Evolutionary conservation across 2,329 filamentous ascomycete species (phyloP), one percentile per base, ranked within the genome.

Genomic region (Gliomastix tumulicola): DNA sequence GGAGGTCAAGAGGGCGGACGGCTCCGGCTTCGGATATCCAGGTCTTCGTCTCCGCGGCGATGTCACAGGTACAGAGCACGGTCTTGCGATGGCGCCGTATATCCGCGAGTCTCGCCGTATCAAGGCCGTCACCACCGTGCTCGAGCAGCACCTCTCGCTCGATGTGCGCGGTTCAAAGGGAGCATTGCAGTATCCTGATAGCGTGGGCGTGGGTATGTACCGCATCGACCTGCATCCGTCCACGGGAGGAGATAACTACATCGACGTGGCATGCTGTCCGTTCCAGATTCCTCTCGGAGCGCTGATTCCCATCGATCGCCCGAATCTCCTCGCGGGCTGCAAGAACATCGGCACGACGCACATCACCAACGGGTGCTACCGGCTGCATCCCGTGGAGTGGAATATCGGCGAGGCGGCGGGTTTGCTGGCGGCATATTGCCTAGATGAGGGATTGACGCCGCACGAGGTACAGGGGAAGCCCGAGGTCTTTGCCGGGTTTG

Each of bases 261-360:
- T 53, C 28, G 50, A 53, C 7, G 45, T 51, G 2, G 50, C 50
- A 3, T 53, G 50, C 31, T 53, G 50, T 21, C 50, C 50, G 3
- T 53, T 53, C 6, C 44, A 53, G 36, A 53, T 53, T 2, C 50
- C 50, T 0, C 38, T 53, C 0, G 50, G 50, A 0, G 48, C 50
- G 1, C 21, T 53, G 30, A 46, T 53, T 9, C 49, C 49, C 0
- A 7, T 20, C 2, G 40, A 42, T n/a, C 42, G 42, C 3, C 31
- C 46, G 0, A 53, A 53, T 11, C 18, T 53, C 4, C 32, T 52
- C 2, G 50, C 49, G 1, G 50, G 48, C 1, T 52, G 47, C 2
- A 52, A 53, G 41, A 53, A 53, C 8, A 53, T 52, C 8, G 50
- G 50, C 5, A 52, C 50, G 0, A 53, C 50, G 6, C 50, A 53